Evolutionary conservation across 768 basidiomycete species (phyloP), one percentile per base, ranked within the genome.

Genomic region (Paxillus involutus): DNA sequence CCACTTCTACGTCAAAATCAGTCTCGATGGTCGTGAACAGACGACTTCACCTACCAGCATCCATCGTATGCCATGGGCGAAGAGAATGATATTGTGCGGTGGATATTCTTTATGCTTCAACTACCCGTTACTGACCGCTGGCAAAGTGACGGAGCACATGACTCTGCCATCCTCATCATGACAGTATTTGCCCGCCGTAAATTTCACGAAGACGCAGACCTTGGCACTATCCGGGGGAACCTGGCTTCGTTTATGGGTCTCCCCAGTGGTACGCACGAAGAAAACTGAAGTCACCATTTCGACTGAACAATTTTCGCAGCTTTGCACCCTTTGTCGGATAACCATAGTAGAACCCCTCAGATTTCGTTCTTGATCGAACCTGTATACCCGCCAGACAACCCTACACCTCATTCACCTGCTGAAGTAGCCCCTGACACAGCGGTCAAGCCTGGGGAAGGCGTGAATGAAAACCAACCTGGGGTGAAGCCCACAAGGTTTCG

Each of bases 1-100:
- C 30, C 46, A 36, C 21, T 52, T 52, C 33, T 52, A 52, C 16
- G n/a, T 52, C 33, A 11, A 36, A 19, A 49, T 52, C 45, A 47
- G 33, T 29, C 17, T 29, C 12, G 16, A 26, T 37, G 51, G 46
- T 10, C 39, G 16, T 5, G 16, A 3, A 5, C 13, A 17, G 19
- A 37, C 8, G 47, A 37, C 35, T 19, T 17, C 12, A 10, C 10
- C 13, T 21, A 49, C 33, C n/a, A 19, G n/a, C n/a, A n/a, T n/a
- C 16, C 33, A n/a, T 37, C 37, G 7, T 26, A 52, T 49, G 46
- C 51, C 39, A 30, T 30, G 29, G 51, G 29, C 9, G 6, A 16
- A 29, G 19, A 33, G 37, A 26, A n/a, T 47, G 16, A 8, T 4
- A 21, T 49, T 52, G 51, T 52, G 49, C 16, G 51, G 26, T 19